These are phyloP conservation scores for Sphenostylis stenocarpa DNA, from an alignment of 306 rosid genomes.

Conservation along the genomic window DNA sequence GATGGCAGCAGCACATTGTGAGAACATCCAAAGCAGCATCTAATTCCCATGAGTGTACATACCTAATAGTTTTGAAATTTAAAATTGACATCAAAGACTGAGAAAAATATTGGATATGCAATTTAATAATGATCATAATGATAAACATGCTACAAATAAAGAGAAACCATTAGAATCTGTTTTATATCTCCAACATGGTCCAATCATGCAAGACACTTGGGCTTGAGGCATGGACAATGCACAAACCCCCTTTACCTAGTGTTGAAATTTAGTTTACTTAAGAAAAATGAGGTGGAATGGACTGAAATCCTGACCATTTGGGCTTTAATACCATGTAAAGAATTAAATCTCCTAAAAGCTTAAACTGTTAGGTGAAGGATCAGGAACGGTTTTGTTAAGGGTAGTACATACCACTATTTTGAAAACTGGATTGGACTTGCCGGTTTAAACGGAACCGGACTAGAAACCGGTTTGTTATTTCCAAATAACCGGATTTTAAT, in stretches of 20 bases:
- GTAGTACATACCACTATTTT: too few species aligned
- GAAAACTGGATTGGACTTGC: too few species aligned
- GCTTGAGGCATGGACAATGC: constrained; percentile 7
- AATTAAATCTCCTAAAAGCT: not conserved
- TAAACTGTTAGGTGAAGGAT: not conserved
- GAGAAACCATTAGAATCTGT: not conserved
- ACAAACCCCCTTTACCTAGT: not conserved
- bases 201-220: constrained; percentile 1
- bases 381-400: not conserved
- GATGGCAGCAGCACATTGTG: constrained; percentile 98
- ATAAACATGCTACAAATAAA: constrained; percentile 17
- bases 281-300: not conserved
- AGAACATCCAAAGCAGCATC: constrained; percentile 96
- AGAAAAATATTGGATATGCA: constrained; percentile 13
- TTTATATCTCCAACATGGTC: constrained; percentile 21
- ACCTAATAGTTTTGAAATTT: constrained; percentile 50
- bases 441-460: too few species aligned
- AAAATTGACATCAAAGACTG: constrained; percentile 8
- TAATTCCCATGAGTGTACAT: constrained; percentile 85
- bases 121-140: constrained; percentile 2
- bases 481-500: too few species aligned
- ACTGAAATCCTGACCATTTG: constrained; percentile 19
- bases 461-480: too few species aligned
- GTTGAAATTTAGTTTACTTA: constrained; percentile 3
- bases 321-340: not conserved